Evolutionary conservation across 1,284 basidiomycete species (phyloP), one percentile per base, ranked within the genome.

Genomic region (Fistulina hepatica): DNA sequence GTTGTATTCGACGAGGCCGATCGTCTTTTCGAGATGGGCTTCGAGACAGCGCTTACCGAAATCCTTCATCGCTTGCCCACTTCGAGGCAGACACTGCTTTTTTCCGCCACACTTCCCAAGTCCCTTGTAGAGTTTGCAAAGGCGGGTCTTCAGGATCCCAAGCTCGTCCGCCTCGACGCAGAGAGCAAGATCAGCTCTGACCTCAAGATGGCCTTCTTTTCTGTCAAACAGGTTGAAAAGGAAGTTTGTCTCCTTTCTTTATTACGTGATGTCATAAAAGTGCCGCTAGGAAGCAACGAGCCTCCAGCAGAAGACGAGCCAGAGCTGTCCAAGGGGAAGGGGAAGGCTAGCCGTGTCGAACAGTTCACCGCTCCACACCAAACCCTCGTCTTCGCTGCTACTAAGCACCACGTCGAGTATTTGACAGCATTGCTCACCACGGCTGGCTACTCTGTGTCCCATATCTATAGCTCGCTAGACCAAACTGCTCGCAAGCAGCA

Each of bases 321-420:
- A 13, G 53, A 59, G 7, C 15, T 16, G 28, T 6, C 27, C 6
- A 31, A 31, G 13, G 28, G 44, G 5, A 76, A 71, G 51, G 61
- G 60, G 27, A 77, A 74, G 62, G 61, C 53, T 30, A 76, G 72
- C 49, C 56, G 58, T 37, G 61, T 60, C 33, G 68, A 70, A 40
- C 69, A 66, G 42, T 60, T 61, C 44, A 78, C 66, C 2, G 74
- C 78, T 3, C 78, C 89, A 10, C 83, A 93, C 54, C 94, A 98
- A 58, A 95, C 92, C 0, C 79, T 99, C 44, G 73, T 99, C 22
- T 99, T 99, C 51, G 81, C 81, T 7, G 91, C 95, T 5, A 99
- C 95, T n/a, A 98, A 98, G 59, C 95, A 99, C 54, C 95, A 98
- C 52, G 93, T 98, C 55, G 95, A 98, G 57, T 98, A 97, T 54